These are phyloP conservation scores for Martensiomyces pterosporus DNA, from an alignment of 192 early-diverging fungal species.

Conservation along the genomic window DNA sequence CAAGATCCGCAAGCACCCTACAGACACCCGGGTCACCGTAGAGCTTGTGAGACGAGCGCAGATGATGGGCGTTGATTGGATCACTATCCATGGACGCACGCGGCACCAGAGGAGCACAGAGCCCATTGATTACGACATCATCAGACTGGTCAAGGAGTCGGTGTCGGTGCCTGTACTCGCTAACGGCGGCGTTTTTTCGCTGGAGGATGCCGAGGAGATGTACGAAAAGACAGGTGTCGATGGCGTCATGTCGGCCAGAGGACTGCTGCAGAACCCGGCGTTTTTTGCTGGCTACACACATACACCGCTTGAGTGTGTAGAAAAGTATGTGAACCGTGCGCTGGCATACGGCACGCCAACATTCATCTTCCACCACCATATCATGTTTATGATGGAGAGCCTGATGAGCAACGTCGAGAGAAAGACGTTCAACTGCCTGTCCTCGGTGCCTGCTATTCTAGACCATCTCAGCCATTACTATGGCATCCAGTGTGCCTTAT, in stretches of 20 bases:
- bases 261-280: constrained; percentile 88
- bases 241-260: constrained; percentile 90
- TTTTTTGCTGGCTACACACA: constrained; percentile 77
- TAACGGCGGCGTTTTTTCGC: constrained; percentile 81
- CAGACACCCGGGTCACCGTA: constrained; percentile 58
- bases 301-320: constrained; percentile 79
- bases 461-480: constrained; percentile 70
- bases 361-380: constrained; percentile 89
- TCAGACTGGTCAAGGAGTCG: constrained; percentile 77
- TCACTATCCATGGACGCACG: constrained; percentile 88
- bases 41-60: constrained; percentile 84
- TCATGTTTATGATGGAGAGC: constrained; percentile 93
- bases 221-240: constrained; percentile 74
- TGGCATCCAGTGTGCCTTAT: constrained; percentile 19
- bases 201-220: constrained; percentile 70
- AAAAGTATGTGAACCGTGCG: constrained; percentile 61
- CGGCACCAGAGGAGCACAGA: constrained; percentile 75
- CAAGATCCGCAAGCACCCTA: constrained; percentile 81
- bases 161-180: constrained; percentile 78
- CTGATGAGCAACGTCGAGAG: constrained; percentile 69
- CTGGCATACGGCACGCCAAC: constrained; percentile 77
- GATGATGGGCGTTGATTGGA: constrained; percentile 81
- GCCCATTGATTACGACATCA: constrained; percentile 74
- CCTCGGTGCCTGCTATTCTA: constrained; percentile 70
- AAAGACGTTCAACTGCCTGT: constrained; percentile 82